Evolutionary conservation across 2,329 filamentous ascomycete species (phyloP), one percentile per base, ranked within the genome.

Genomic region (Microdochium bolleyi): DNA sequence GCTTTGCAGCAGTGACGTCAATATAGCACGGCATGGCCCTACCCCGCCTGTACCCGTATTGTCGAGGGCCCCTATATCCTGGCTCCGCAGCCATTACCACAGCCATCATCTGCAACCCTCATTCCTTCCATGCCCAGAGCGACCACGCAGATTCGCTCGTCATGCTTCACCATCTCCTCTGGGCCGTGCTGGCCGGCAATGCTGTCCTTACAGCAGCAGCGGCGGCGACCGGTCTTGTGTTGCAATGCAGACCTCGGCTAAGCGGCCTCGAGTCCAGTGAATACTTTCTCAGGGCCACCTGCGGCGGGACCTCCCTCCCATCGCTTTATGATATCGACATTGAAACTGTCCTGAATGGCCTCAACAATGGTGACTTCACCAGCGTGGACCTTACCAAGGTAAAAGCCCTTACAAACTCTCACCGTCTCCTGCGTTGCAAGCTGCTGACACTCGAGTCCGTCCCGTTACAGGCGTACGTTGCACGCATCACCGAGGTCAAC

Each of bases 401-500:
- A 9, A 34, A 34, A 34, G 30, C 30, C 16, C 9, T 34, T 34
- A 9, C 16, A 34, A 9, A 34, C 30, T 9, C 9, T 9, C 9
- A 34, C 16, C 16, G 9, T 9, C 30, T 9, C 30, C n/a, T n/a
- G n/a, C n/a, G n/a, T n/a, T n/a, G n/a, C n/a, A n/a, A 34, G 30
- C 30, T 34, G 30, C 30, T 34, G 30, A 34, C 30, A 9, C 16
- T 34, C n/a, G n/a, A n/a, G n/a, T n/a, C n/a, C n/a, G n/a, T n/a
- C n/a, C n/a, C n/a, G 30, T 34, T 16, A 9, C 30, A 34, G 30
- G 30, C 67, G 10, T 69, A 70, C 48, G 53, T 64, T 8, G 60
- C 60, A 4, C 61, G 68, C 8, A 71, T 72, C 49, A 30, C 55
- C 11, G 64, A 69, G 50, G 65, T 71, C 13, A 70, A 72, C 50